Evolutionary conservation across 2,329 filamentous ascomycete species (phyloP).

Genomic region (Apiospora rasikravindrae): DNA sequence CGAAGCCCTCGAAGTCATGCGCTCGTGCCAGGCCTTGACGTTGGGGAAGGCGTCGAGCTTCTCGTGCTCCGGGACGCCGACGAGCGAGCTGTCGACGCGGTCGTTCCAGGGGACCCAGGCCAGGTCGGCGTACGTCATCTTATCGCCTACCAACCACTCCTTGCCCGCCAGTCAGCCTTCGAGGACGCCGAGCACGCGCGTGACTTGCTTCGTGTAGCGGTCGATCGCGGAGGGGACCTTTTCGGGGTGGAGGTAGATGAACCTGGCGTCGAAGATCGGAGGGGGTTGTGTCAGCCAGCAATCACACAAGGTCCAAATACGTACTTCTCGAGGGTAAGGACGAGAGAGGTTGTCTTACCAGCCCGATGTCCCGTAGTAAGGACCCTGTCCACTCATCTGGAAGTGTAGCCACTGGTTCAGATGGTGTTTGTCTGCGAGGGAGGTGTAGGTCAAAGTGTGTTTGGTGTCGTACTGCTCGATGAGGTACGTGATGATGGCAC

Average conservation of each 20-base stretch:
- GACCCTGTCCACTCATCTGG: slow-evolving; percentile 52
- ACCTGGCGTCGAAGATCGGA: neutral
- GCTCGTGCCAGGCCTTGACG: slow-evolving; percentile 29
- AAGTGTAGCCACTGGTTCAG: slow-evolving; percentile 48
- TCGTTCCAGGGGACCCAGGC: slow-evolving; percentile 30
- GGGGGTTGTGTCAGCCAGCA: too few relatives aligned
- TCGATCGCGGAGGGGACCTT: slow-evolving; percentile 29
- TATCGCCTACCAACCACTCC: slow-evolving; percentile 49
- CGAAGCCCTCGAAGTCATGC: slow-evolving; percentile 25
- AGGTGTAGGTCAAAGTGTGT: neutral
- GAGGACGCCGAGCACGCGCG: slow-evolving; percentile 51
- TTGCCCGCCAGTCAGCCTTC: slow-evolving; percentile 43
- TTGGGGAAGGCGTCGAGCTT: slow-evolving; percentile 27
- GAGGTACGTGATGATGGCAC: slow-evolving; percentile 20
- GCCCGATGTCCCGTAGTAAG: slow-evolving; percentile 46
- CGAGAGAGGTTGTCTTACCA: neutral
- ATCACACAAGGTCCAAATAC: too few relatives aligned
- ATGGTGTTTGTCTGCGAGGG: neutral
- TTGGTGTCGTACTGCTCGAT: slow-evolving; percentile 41
- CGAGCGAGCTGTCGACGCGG: slow-evolving; percentile 22
- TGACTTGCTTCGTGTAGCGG: slow-evolving; percentile 53
- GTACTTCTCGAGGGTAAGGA: too few relatives aligned
- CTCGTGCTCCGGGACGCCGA: neutral
- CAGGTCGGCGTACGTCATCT: slow-evolving; percentile 37
- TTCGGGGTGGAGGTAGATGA: neutral